Conservation (phyloP, 495 filamentous ascomycete species). For the Mycothermus thermophilus region DNA sequence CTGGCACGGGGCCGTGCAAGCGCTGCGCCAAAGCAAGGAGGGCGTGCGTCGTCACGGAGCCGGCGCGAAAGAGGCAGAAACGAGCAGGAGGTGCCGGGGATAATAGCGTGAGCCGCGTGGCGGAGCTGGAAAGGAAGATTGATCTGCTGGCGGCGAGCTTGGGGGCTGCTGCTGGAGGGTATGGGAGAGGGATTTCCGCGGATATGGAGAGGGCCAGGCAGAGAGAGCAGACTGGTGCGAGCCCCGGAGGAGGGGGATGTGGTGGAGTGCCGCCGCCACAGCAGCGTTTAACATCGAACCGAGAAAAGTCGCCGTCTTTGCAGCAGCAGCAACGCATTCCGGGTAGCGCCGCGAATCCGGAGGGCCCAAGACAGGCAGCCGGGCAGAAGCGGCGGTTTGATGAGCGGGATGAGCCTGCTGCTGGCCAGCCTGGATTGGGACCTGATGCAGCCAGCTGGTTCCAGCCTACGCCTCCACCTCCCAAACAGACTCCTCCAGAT, state of each 20-base stretch:
- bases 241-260: neutral
- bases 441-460: too few relatives aligned
- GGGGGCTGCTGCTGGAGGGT: neutral
- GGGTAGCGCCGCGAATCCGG: slow-evolving; percentile 15
- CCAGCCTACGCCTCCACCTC: too few relatives aligned
- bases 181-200: neutral
- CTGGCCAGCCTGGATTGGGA: too few relatives aligned
- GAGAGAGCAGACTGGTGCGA: neutral
- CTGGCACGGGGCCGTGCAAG: slow-evolving; percentile 61
- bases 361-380: slow-evolving; percentile 10
- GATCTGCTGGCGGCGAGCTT: slow-evolving; percentile 72
- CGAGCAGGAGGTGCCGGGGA: too few relatives aligned
- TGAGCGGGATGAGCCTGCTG: slow-evolving; percentile 12
- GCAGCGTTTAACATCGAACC: too few relatives aligned
- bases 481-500: too few relatives aligned
- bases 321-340: neutral
- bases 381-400: slow-evolving; percentile 36
- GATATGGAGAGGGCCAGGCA: neutral
- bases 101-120: slow-evolving; percentile 85
- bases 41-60: slow-evolving; percentile 66
- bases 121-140: slow-evolving; percentile 89
- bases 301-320: too few relatives aligned
- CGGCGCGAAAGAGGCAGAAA: slow-evolving; percentile 77
- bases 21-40: slow-evolving; percentile 75
- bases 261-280: neutral